Evolutionary conservation across 345 rosid species (phyloP).

Genomic region (Fremontodendron californicum): DNA sequence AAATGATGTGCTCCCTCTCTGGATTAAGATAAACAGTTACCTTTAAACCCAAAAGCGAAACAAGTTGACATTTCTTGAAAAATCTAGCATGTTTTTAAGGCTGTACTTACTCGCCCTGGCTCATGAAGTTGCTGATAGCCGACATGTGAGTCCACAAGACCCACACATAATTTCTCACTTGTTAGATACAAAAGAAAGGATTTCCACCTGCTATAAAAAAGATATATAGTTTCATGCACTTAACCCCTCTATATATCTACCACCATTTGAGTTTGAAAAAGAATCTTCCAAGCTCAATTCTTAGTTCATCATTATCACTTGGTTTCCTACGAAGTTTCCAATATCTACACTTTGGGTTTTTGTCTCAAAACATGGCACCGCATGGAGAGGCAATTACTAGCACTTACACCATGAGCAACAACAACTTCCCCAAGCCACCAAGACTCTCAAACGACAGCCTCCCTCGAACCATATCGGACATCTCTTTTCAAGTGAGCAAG

Average conservation of each 20-base stretch:
- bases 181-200: conserved; percentile 2
- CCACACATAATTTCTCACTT: conserved; percentile 30
- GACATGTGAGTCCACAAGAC: conserved; percentile 32
- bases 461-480: conserved; percentile 64
- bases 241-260: not conserved
- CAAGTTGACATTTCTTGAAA: conserved; percentile 20
- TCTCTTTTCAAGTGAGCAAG: conserved; percentile 43
- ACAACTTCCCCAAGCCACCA: conserved; percentile 52
- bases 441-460: conserved; percentile 44
- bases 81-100: conserved; percentile 28
- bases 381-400: conserved; percentile 41
- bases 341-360: not conserved
- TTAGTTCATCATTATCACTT: not conserved
- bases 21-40: not conserved
- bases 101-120: not conserved
- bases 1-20: not conserved
- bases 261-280: not conserved
- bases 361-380: conserved; percentile 48
- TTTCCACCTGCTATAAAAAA: conserved; percentile 24
- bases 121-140: conserved; percentile 23
- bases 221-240: not conserved
- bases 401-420: conserved; percentile 27
- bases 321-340: not conserved
- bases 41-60: not conserved
- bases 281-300: not conserved